These are phyloP conservation scores for Capsaspora owczarzaki DNA, from an alignment of 78 protist species.

Conservation along the genomic window DNA sequence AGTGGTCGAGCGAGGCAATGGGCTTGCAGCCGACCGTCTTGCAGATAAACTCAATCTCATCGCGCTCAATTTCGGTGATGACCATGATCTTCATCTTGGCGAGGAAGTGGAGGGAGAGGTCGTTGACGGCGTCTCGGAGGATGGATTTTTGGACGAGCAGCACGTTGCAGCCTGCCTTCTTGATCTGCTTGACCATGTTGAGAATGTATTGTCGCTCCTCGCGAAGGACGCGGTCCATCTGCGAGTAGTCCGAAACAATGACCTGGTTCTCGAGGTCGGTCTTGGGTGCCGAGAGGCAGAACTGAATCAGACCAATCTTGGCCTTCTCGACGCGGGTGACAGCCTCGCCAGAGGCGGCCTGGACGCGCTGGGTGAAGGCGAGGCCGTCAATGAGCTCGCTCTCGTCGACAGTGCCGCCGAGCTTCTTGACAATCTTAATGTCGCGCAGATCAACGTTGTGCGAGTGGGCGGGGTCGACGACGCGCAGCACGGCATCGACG, in stretches of 20 bases:
- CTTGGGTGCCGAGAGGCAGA: conserved; percentile 97
- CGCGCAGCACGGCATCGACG: conserved; percentile 92
- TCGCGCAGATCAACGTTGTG: conserved; percentile 78
- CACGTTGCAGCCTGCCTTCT: conserved; percentile 93
- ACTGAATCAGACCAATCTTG: conserved; percentile 98
- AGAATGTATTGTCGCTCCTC: conserved; percentile 91
- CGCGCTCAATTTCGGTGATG: conserved; percentile 94
- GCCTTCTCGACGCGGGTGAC: conserved; percentile 90
- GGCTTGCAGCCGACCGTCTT: conserved; percentile 91
- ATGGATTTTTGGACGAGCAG: conserved; percentile 94
- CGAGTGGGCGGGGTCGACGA: conserved; percentile 52
- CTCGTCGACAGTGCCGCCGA: conserved; percentile 96
- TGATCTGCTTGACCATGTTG: conserved; percentile 82
- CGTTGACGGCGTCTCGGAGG: conserved; percentile 93
- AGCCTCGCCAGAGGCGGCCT: conserved; percentile 72
- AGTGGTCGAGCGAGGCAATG: conserved; percentile 76
- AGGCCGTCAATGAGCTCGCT: conserved; percentile 89
- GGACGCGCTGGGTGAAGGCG: conserved; percentile 78
- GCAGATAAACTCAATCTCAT: conserved; percentile 93
- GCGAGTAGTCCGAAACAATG: conserved; percentile 74
- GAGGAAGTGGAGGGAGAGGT: conserved; percentile 86
- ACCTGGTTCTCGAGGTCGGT: conserved; percentile 89
- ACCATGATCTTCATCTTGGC: conserved; percentile 93
- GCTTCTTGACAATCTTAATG: conserved; percentile 42
- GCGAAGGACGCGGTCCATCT: conserved; percentile 88